These are phyloP conservation scores for Solanum dulcamara DNA, from an alignment of 257 asterid species.

Conservation along the genomic window DNA sequence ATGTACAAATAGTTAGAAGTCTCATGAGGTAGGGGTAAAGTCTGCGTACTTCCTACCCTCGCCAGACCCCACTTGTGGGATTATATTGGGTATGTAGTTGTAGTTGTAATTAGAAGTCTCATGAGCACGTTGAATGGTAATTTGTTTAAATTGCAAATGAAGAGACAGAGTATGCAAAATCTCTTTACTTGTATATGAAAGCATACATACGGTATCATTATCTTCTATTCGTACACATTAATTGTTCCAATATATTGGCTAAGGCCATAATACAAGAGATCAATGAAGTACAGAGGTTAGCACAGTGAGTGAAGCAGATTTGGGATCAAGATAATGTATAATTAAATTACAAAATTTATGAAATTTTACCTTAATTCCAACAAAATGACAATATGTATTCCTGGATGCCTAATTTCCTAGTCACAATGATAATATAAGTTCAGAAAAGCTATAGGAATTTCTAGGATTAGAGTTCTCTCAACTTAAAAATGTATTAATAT, in stretches of 20 bases:
- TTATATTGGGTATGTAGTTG: not conserved
- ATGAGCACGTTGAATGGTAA: not conserved
- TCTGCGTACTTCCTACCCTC: not conserved
- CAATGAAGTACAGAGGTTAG: not conserved
- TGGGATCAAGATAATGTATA: not conserved
- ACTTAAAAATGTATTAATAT: not conserved
- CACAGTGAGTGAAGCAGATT: not conserved
- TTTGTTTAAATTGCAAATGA: not conserved
- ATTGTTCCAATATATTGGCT: not conserved
- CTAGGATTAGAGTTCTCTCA: not conserved
- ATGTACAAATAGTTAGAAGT: not conserved
- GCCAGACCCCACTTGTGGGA: not conserved
- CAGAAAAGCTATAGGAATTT: not conserved
- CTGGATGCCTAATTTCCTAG: not conserved
- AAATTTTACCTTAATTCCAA: not conserved
- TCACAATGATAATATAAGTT: not conserved
- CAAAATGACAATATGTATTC: not conserved
- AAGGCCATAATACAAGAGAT: not conserved
- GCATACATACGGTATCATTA: not conserved
- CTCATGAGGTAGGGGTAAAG: not conserved
- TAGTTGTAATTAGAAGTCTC: not conserved
- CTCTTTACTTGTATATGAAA: not conserved
- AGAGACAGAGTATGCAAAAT: not conserved
- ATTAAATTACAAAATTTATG: not conserved
- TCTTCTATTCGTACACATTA: not conserved